Evolutionary conservation across 2,329 filamentous ascomycete species (phyloP).

Genomic region (Pyricularia sp.): DNA sequence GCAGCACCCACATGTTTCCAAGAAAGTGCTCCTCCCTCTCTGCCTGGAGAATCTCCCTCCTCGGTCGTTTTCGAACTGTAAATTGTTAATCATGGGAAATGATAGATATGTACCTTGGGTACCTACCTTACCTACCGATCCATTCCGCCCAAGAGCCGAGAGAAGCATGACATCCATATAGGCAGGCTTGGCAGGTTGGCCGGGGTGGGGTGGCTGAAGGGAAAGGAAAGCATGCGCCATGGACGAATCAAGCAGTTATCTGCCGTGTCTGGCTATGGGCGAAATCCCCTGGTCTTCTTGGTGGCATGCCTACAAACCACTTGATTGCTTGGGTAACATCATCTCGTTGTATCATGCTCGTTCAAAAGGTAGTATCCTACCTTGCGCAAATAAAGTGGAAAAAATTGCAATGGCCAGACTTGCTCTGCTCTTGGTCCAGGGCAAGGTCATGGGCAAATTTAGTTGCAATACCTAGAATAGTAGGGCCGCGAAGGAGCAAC

Average conservation of each 20-base stretch:
- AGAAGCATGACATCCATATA: background rate
- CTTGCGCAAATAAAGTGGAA: background rate
- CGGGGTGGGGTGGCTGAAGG: background rate
- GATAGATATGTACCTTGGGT: background rate
- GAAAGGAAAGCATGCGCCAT: background rate
- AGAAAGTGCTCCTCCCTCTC: background rate
- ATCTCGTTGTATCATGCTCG: background rate
- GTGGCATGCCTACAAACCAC: background rate
- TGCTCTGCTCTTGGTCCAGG: background rate
- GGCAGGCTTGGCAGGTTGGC: background rate
- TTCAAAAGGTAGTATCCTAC: background rate
- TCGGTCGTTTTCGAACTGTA: background rate
- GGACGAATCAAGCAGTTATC: background rate
- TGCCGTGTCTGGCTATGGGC: background rate
- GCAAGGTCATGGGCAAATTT: background rate
- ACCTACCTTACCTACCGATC: background rate
- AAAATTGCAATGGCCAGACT: background rate
- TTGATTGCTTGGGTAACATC: background rate
- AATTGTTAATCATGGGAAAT: background rate
- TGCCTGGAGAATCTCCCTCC: background rate
- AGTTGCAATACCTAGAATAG: background rate
- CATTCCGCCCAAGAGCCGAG: background rate
- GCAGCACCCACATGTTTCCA: background rate
- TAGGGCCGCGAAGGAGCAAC: background rate
- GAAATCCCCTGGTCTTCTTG: background rate